Evolutionary conservation across 805 yeast species (phyloP).

Genomic region (Ogataea haglerorum): DNA sequence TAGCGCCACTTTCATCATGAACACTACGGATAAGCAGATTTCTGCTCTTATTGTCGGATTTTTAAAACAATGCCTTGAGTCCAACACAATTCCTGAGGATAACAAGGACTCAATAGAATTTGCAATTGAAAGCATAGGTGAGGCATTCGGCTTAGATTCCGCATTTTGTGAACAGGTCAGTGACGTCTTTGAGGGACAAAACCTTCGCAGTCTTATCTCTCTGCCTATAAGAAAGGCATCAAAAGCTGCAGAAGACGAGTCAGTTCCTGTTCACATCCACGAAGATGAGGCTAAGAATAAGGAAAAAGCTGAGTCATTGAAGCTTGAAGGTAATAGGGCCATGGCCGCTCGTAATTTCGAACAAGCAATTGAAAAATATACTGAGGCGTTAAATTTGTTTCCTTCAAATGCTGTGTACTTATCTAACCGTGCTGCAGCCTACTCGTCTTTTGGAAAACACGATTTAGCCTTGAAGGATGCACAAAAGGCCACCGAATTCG

Average conservation of each 20-base stretch:
- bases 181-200: slow-evolving; percentile 37
- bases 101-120: slow-evolving; percentile 87
- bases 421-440: slow-evolving; percentile 97
- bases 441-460: slow-evolving; percentile 72
- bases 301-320: slow-evolving; percentile 78
- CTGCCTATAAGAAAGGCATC: not conserved
- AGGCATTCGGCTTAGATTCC: slow-evolving; percentile 60
- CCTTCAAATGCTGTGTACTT: slow-evolving; percentile 77
- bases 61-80: slow-evolving; percentile 30
- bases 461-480: slow-evolving; percentile 83
- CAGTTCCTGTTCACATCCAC: slow-evolving; percentile 41
- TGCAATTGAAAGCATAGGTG: slow-evolving; percentile 89
- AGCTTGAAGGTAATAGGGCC: slow-evolving; percentile 83
- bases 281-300: slow-evolving; percentile 51
- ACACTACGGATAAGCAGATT: too few species aligned
- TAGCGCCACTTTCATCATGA: too few species aligned
- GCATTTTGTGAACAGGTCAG: slow-evolving; percentile 45
- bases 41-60: too few species aligned
- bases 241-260: slow-evolving; percentile 2
- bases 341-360: slow-evolving; percentile 75
- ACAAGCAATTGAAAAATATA: slow-evolving; percentile 71
- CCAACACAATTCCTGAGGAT: slow-evolving; percentile 69
- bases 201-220: not conserved
- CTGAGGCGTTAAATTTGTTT: slow-evolving; percentile 70
- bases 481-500: slow-evolving; percentile 68